phyloP scores from a whole-genome alignment of 2,329 filamentous ascomycete genomes.

The Sodiomyces alkalinus region DNA sequence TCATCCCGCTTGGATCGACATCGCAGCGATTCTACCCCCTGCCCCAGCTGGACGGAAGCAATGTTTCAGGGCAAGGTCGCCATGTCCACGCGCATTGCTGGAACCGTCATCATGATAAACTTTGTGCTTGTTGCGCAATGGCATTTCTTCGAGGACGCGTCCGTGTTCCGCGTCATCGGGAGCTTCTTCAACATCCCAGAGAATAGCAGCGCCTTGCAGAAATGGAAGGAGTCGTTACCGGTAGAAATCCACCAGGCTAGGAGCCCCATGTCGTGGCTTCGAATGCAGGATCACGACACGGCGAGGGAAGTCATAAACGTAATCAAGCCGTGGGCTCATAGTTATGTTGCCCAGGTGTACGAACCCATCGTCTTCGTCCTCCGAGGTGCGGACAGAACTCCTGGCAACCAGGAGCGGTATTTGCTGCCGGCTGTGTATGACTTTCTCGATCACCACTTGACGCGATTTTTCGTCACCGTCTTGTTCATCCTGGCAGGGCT shows the following conservation, averaged over 20 bases:
- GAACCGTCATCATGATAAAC: slow-evolving; percentile 55
- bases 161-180: slow-evolving; percentile 17
- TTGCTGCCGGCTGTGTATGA: slow-evolving; percentile 49
- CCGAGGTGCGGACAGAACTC: slow-evolving; percentile 50
- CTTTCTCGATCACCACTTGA: slow-evolving; percentile 45
- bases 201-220: slow-evolving; percentile 7
- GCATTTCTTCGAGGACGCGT: slow-evolving; percentile 56
- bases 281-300: slow-evolving; percentile 64
- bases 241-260: slow-evolving; percentile 57
- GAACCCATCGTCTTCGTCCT: slow-evolving; percentile 61
- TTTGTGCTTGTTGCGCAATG: slow-evolving; percentile 62
- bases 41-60: slow-evolving; percentile 43
- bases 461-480: slow-evolving; percentile 46
- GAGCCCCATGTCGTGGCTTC: slow-evolving; percentile 63
- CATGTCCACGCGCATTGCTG: slow-evolving; percentile 59
- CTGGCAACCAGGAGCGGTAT: slow-evolving; percentile 29
- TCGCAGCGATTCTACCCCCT: slow-evolving; percentile 11
- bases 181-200: slow-evolving; percentile 17
- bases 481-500: slow-evolving; percentile 49
- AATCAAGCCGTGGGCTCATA: slow-evolving; percentile 55
- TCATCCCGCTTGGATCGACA: slow-evolving; percentile 22
- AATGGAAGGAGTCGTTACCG: slow-evolving; percentile 23
- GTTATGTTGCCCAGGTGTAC: slow-evolving; percentile 59
- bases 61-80: slow-evolving; percentile 50
- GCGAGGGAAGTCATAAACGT: slow-evolving; percentile 63